phyloP scores from a whole-genome alignment of 2,329 filamentous ascomycete species.

The Colletotrichum caudatum region DNA sequence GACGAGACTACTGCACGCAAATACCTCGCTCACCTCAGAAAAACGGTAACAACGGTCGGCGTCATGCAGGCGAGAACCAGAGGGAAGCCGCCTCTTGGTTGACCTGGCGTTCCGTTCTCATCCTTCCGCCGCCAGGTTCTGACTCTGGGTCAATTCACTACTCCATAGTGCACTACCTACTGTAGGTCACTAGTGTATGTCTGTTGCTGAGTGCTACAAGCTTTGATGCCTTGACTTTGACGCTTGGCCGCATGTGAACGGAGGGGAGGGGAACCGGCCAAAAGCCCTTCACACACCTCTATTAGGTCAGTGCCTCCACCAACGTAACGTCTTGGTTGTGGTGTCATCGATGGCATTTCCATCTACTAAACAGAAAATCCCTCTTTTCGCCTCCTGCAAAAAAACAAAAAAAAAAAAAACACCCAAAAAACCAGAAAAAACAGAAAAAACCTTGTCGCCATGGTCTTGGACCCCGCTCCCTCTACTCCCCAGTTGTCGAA shows the following conservation, averaged over 20 bases:
- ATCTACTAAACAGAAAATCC: constrained; percentile 8
- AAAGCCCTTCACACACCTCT: background rate
- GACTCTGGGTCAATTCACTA: background rate
- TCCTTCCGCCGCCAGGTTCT: background rate
- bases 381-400: constrained; percentile 21
- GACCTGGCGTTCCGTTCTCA: background rate
- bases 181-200: background rate
- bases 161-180: too few relatives aligned
- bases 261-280: background rate
- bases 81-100: background rate
- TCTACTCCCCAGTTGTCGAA: background rate
- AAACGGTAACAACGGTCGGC: constrained; percentile 3
- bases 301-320: constrained; percentile 19
- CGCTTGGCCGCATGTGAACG: constrained; percentile 1
- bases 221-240: constrained; percentile 5
- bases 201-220: constrained; percentile 29
- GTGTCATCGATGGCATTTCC: constrained; percentile 5
- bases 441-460: constrained; percentile 10
- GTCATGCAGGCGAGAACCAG: constrained; percentile 15
- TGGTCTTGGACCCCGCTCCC: constrained; percentile 13
- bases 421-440: background rate
- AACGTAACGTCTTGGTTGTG: constrained; percentile 8
- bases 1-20: constrained; percentile 7
- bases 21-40: background rate
- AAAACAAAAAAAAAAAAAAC: too few relatives aligned